Evolutionary conservation across 2,329 filamentous ascomycete genomes (phyloP).

Genomic region (Aurifilum marmelostoma): DNA sequence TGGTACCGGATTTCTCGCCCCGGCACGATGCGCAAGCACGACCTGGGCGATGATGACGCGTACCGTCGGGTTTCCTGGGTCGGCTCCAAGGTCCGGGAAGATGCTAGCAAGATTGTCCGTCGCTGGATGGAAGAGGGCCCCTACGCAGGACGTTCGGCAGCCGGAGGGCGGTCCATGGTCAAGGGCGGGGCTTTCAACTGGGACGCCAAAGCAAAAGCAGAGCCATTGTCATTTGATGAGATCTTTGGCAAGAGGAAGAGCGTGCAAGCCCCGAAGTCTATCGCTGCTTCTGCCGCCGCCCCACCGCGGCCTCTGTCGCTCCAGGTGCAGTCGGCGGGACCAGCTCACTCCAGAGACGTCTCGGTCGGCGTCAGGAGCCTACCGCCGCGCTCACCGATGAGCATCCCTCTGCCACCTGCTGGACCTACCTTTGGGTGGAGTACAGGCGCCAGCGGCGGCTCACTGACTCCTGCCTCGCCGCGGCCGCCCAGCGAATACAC

Average conservation of each 20-base stretch:
- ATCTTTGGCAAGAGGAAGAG: constrained; percentile 45
- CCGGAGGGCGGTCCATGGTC: constrained; percentile 45
- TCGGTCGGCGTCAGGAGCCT: constrained; percentile 23
- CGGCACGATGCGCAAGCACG: constrained; percentile 61
- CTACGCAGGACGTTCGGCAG: constrained; percentile 49
- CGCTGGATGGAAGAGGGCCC: constrained; percentile 70
- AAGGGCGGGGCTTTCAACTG: constrained; percentile 62
- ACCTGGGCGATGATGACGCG: constrained; percentile 60
- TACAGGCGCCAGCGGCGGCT: constrained; percentile 17
- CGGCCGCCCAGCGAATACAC: constrained; percentile 21
- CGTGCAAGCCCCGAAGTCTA: constrained; percentile 34
- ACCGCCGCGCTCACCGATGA: constrained; percentile 26
- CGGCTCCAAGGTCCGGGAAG: constrained; percentile 55
- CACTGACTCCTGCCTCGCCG: constrained; percentile 24
- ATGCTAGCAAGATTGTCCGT: constrained; percentile 61
- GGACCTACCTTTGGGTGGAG: constrained; percentile 27
- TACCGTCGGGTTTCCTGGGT: constrained; percentile 64
- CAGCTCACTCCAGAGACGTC: constrained; percentile 18
- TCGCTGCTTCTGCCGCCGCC: constrained; percentile 35
- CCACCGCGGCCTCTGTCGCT: constrained; percentile 24
- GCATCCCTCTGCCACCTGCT: constrained; percentile 24
- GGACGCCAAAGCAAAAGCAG: constrained; percentile 57
- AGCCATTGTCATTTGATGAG: constrained; percentile 53
- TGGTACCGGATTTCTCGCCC: constrained; percentile 68
- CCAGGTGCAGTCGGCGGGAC: constrained; percentile 8